Conservation (phyloP, 2,329 filamentous ascomycete genomes). For the Fusarium sp. region DNA sequence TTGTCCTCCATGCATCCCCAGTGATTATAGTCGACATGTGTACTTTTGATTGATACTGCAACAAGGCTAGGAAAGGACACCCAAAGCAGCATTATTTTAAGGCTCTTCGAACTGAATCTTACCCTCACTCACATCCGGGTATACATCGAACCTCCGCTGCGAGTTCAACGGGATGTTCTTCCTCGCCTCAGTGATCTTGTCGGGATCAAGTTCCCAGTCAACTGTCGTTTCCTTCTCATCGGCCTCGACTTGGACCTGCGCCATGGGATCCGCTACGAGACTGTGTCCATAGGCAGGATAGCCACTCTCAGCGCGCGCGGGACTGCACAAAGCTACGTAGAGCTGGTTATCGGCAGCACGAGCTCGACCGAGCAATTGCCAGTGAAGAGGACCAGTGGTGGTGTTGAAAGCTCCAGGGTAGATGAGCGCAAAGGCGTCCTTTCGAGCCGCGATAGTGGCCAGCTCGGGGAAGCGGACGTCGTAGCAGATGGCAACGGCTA, state of each 20-base stretch:
- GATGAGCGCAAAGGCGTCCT: conserved; percentile 86
- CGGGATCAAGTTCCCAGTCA: conserved; percentile 76
- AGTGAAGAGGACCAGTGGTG: conserved; percentile 92
- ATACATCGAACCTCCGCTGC: conserved; percentile 94
- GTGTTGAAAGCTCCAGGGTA: conserved; percentile 98
- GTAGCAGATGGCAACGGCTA: conserved; percentile 95
- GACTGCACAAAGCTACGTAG: conserved; percentile 93
- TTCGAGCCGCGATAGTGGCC: conserved; percentile 86
- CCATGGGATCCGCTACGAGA: conserved; percentile 88
- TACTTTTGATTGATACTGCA: background rate
- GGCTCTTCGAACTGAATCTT: conserved; percentile 56
- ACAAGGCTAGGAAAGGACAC: background rate
- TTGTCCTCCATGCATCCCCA: too few species aligned
- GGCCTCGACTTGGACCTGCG: conserved; percentile 81
- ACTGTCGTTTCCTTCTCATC: conserved; percentile 83
- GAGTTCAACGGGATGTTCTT: conserved; percentile 85
- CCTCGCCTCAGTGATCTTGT: conserved; percentile 78
- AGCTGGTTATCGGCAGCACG: conserved; percentile 94
- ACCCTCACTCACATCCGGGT: conserved; percentile 85
- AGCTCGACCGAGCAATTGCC: conserved; percentile 84
- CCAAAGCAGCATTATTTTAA: conserved; percentile 19
- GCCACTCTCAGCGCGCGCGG: conserved; percentile 79
- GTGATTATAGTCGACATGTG: background rate
- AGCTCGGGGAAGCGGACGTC: conserved; percentile 97
- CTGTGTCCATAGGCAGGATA: conserved; percentile 96